A percentile compares a stretch with the other conserved stretches of the same genome.
These are phyloP conservation scores for Tolypocladium tundrense DNA, from an alignment of 2,329 filamentous ascomycete genomes.

Conservation along the genomic window DNA sequence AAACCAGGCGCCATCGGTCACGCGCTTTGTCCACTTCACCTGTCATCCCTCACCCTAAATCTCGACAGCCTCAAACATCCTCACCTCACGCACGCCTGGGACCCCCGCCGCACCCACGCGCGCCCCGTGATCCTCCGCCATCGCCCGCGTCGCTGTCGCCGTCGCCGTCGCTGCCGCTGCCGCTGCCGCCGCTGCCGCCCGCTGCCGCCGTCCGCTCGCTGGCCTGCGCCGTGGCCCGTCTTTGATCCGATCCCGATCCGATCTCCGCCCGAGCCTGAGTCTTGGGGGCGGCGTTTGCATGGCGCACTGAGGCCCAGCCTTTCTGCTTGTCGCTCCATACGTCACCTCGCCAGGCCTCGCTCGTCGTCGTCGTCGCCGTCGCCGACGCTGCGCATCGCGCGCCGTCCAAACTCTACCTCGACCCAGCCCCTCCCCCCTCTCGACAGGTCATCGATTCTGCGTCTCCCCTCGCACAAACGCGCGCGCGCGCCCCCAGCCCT, in stretches of 20 bases:
- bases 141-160: background rate
- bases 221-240: background rate
- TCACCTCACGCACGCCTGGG: background rate
- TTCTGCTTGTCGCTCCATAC: slow-evolving; percentile 5
- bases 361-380: background rate
- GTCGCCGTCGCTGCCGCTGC: too few species aligned
- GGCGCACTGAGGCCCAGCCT: slow-evolving; percentile 19
- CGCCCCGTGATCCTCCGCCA: background rate
- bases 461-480: slow-evolving; percentile 2
- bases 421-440: background rate
- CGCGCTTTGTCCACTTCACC: slow-evolving; percentile 24
- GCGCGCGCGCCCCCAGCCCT: slow-evolving; percentile 4
- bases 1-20: slow-evolving; percentile 19
- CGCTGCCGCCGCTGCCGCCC: background rate
- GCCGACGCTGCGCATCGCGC: background rate
- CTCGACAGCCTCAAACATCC: background rate
- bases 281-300: slow-evolving; percentile 13
- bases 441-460: slow-evolving; percentile 1
- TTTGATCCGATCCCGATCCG: slow-evolving; percentile 4
- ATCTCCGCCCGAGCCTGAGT: slow-evolving; percentile 4
- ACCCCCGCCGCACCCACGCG: background rate
- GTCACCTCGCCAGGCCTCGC: slow-evolving; percentile 1
- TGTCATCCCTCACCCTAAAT: slow-evolving; percentile 1
- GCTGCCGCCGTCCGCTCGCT: background rate
- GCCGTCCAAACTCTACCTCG: background rate